Conservation (phyloP, 257 asterid species). For the Ligustrum vulgare region DNA sequence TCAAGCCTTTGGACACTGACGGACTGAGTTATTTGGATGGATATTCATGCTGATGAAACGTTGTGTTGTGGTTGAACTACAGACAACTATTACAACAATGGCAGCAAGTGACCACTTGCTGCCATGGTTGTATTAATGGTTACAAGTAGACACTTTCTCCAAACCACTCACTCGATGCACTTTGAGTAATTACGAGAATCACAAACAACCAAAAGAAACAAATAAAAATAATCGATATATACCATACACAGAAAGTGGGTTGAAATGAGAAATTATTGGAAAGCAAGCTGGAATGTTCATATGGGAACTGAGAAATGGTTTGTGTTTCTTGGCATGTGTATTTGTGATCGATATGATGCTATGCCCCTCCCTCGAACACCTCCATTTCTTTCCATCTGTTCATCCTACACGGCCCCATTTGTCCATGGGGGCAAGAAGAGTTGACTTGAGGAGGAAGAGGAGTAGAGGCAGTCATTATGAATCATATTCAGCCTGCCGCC, state of each 20-base stretch:
- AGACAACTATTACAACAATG: too few species aligned
- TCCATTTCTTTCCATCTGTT: constrained; percentile 12
- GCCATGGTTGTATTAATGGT: constrained; percentile 33
- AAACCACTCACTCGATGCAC: constrained; percentile 47
- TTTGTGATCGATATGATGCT: constrained; percentile 40
- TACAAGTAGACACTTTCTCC: constrained; percentile 9
- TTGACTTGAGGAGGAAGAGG: too few species aligned
- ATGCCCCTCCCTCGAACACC: constrained; percentile 43
- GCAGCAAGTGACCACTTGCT: constrained; percentile 8
- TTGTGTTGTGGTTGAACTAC: constrained; percentile 25
- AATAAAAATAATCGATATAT: neutral
- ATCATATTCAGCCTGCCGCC: too few species aligned
- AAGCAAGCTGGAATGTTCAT: too few species aligned
- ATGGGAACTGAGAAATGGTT: too few species aligned
- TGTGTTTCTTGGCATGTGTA: constrained; percentile 44
- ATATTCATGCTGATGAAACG: constrained; percentile 15
- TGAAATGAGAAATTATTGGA: too few species aligned
- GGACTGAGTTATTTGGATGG: constrained; percentile 29
- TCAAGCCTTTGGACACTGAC: constrained; percentile 1
- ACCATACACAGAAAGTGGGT: too few species aligned
- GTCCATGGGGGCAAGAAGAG: too few species aligned
- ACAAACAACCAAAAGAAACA: constrained; percentile 4
- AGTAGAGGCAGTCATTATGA: too few species aligned
- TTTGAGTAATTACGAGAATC: constrained; percentile 28
- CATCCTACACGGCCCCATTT: neutral